These are phyloP conservation scores for Kodamaea fungicola DNA, from an alignment of 1,139 yeast genomes.

Conservation along the genomic window DNA sequence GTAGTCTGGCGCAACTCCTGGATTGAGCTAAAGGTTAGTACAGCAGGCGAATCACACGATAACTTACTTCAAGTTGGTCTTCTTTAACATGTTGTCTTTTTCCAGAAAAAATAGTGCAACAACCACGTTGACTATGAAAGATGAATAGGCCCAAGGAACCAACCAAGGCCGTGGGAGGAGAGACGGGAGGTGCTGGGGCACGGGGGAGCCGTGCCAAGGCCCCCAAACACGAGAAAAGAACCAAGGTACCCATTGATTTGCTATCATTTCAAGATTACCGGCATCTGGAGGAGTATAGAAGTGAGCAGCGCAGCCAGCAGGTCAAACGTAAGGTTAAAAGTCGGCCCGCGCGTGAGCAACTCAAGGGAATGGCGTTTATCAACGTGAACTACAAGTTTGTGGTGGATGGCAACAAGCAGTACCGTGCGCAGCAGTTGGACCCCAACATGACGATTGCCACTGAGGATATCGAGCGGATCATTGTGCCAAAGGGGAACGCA, in stretches of 20 bases:
- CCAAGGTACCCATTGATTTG: slow-evolving; percentile 27
- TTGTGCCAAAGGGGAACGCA: slow-evolving; percentile 68
- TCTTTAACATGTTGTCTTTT: slow-evolving; percentile 15
- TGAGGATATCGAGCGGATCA: slow-evolving; percentile 62
- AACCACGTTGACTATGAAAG: neutral
- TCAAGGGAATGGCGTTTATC: slow-evolving; percentile 71
- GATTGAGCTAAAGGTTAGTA: slow-evolving; percentile 29
- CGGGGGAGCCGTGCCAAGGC: neutral
- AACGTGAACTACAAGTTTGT: slow-evolving; percentile 85
- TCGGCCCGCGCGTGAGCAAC: slow-evolving; percentile 6
- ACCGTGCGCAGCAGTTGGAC: slow-evolving; percentile 55
- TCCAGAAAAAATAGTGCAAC: neutral
- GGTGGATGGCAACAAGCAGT: slow-evolving; percentile 60
- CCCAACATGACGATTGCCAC: slow-evolving; percentile 73
- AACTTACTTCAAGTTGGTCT: slow-evolving; percentile 29
- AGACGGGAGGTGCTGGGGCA: no score
- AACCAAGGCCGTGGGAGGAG: no score
- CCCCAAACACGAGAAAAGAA: slow-evolving; percentile 1
- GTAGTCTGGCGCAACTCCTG: slow-evolving; percentile 46
- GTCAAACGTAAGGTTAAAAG: neutral
- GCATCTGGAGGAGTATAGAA: slow-evolving; percentile 46
- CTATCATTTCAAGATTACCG: slow-evolving; percentile 56
- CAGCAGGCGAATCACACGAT: neutral
- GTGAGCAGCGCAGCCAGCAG: slow-evolving; percentile 2
- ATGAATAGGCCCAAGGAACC: no score